Conservation (phyloP, 805 yeast species). For the Schwanniomyces yamadae region DNA sequence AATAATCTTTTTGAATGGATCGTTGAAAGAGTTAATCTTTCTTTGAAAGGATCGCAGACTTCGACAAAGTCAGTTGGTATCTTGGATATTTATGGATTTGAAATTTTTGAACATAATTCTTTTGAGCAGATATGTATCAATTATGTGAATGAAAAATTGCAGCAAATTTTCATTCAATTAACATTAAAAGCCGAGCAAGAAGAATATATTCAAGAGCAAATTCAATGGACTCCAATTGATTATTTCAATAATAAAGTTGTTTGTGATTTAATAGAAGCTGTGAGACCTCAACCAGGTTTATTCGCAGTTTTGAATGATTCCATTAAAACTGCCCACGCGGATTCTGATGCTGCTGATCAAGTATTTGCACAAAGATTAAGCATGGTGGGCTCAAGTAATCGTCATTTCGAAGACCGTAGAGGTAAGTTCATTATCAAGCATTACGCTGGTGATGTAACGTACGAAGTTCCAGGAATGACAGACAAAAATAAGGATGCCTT, state of each 20-base stretch:
- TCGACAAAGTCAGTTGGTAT: conserved; percentile 76
- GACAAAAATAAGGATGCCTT: conserved; percentile 96
- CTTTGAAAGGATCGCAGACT: conserved; percentile 49
- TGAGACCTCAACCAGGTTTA: conserved; percentile 88
- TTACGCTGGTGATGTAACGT: conserved; percentile 98
- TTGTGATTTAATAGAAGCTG: conserved; percentile 91
- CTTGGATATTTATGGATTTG: conserved; percentile 94
- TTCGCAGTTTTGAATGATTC: conserved; percentile 97
- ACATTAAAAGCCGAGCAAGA: conserved; percentile 97
- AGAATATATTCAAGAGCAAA: conserved; percentile 91
- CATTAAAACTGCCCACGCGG: conserved; percentile 98
- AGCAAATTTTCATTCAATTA: conserved; percentile 93
- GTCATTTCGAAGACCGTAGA: conserved; percentile 86
- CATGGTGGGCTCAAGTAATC: conserved; percentile 70
- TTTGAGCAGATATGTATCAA: conserved; percentile 95
- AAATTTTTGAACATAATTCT: conserved; percentile 90
- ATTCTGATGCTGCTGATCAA: conserved; percentile 93
- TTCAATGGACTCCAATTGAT: conserved; percentile 96
- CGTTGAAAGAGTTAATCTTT: conserved; percentile 82
- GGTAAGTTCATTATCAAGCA: conserved; percentile 88
- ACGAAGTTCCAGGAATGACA: conserved; percentile 86
- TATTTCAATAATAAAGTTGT: conserved; percentile 95
- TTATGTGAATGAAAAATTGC: conserved; percentile 92
- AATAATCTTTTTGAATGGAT: conserved; percentile 95
- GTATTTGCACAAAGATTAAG: conserved; percentile 90